Evolutionary conservation across 257 asterid species (phyloP), one percentile per base, ranked within the genome.

Genomic region (Lycium ferocissimum): DNA sequence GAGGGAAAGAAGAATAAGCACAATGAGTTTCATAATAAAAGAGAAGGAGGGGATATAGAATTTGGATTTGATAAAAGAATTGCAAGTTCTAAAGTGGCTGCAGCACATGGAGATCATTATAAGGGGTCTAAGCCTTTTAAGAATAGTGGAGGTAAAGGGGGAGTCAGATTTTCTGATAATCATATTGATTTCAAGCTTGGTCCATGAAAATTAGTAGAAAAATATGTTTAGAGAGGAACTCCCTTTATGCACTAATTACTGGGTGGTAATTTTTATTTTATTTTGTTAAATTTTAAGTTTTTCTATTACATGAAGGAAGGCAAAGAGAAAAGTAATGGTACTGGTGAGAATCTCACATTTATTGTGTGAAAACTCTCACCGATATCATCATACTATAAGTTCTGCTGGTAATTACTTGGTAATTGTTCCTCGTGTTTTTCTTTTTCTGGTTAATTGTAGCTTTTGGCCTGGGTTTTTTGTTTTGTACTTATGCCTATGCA

Each of bases 1-100:
- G 93, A 87, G 73, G 86, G 90, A 0, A 92, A 87, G 87, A 85
- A 84, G 58, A 88, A 38, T 38, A 69, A 89, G 20, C 91, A 91
- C 7, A 66, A 67, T 13, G 86, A 88, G 83, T 86, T 90, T 86
- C 91, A 88, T 81, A 18, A 82, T 82, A 18, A 82, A n/a, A 86
- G 86, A 12, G 88, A 84, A 6, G 91, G 86, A 57, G 96, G 94
- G 26, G 98, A 94, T 79, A 92, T 95, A 26, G 98, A 94, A 85
- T 91, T 93, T 49, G 98, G 98, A 75, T 92, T 94, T 57, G 93
- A 89, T 49, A 90, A 89, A 73, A 89, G 65, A 82, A 63, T 85
- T 2, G 85, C 91, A 1, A 63, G 87, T 84, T 69, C 91, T 53
- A 88, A 89, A 75, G 87, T 85, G 20, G 89, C 89, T 17, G 85